Base-by-base conservation (phyloP, 768 basidiomycete genomes). In the Cystobasidium tubakii region DNA sequence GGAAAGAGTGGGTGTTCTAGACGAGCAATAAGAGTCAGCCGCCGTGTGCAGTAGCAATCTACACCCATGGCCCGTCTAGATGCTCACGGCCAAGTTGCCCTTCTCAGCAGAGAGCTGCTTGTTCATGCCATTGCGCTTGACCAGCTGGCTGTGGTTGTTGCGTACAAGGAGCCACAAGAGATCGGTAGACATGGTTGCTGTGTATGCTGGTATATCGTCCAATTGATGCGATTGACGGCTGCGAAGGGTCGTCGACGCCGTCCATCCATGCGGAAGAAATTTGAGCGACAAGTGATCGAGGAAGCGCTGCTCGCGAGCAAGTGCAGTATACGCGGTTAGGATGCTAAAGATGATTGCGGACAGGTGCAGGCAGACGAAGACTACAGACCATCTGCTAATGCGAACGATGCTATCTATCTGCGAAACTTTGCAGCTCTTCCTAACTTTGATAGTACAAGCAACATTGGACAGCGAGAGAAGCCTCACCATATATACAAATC, bases 1-100 rank as follows among this genome's bases (percentile, higher is more conserved):
- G 69, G 69, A 71, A 71, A 54, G 69, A 55, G 69, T 71, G 69
- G 33, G 55, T 36, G 69, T 71, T 71, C 36, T 36, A 44, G 7
- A 31, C 9, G 21, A 62, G 25, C 57, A 31, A 10, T 2, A 9
- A 34, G 34, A 7, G 23, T 43, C 33, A 66, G 33, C 64, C 9
- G 7, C 15, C 15, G 7, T 10, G 29, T 17, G n/a, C n/a, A n/a
- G n/a, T n/a, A n/a, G n/a, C 25, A 6, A 43, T 34, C 29, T 39
- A 43, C 62, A 27, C 13, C 17, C 21, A 39, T 66, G n/a, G 15
- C 17, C 31, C 27, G 66, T n/a, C 4, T 13, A 50, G 39, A 6
- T 19, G n/a, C 46, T 65, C 63, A 65, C 63, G 25, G 63, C 63
- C 36, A 65, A 46, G 63, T 65, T 65, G 63, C 63, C 63, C 63